Base-by-base conservation (phyloP, 192 early-diverging fungal species). In the Mortierella antarctica region DNA sequence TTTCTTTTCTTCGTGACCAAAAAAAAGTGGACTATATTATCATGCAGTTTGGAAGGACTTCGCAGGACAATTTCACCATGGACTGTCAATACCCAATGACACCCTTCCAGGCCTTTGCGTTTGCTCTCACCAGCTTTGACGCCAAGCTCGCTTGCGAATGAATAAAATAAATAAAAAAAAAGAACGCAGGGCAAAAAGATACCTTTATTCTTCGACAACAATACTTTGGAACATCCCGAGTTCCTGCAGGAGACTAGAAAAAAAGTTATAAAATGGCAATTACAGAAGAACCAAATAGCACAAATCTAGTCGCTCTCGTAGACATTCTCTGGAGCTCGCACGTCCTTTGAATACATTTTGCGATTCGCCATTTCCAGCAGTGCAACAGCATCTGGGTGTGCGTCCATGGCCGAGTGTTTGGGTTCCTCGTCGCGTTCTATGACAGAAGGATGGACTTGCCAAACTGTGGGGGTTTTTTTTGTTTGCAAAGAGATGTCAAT, bases 11-110 rank as follows among this genome's bases (percentile, higher is more conserved):
- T 56, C 42, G 2, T 15, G 13, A 52, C 39, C 21, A 20, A 76
- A n/a, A n/a, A n/a, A n/a, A n/a, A 95, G 93, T 96, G 82, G 95
- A 96, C 74, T 97, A 98, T 66, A 94, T 96, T 53, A 90, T 93
- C 20, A 86, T 98, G 91, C 98, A 99, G 82, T 99, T 97, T 84
- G 98, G 98, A 70, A 86, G 93, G 46, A 88, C 89, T 6, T 83
- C 72, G 0, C 85, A 90, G 12, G 90, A 97, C 63, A 84, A 84
- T 41, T 99, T 98, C 69, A 93, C 95, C 0, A 86, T 99, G 76
- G 98, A 99, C 74, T 92, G 93, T 50, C 91, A 93, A 67, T 99
- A 95, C 68, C 98, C 98, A 0, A 90, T 98, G 83, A 91, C 94
- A 12, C 88, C 93, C 9, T 67, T 98, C 51, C 93, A 95, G 78